phyloP scores from a whole-genome alignment of 1,284 basidiomycete species.

The Melampsora larici-populina region DNA sequence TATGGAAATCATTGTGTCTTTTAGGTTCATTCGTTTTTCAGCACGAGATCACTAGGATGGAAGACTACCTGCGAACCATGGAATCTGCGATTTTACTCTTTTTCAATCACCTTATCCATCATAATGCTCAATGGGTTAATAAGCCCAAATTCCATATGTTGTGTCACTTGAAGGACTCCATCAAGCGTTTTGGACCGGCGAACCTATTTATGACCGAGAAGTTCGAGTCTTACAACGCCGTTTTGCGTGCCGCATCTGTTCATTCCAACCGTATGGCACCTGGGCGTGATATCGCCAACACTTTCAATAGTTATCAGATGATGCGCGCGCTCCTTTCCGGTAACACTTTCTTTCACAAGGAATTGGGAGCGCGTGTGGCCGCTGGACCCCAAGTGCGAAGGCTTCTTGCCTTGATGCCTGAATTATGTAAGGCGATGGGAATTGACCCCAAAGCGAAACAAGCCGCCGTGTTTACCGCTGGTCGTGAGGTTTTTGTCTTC shows the following conservation, averaged over 20 bases:
- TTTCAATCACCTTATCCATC: not conserved
- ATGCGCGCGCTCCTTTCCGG: not conserved
- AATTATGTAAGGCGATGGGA: too few relatives aligned
- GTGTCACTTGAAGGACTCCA: conserved; percentile 47
- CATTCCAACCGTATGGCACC: not conserved
- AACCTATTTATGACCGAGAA: conserved; percentile 2
- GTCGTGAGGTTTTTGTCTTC: too few relatives aligned
- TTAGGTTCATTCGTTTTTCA: conserved; percentile 48
- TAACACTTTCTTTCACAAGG: not conserved
- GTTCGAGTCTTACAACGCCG: conserved; percentile 16
- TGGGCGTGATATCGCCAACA: too few relatives aligned
- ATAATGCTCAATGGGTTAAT: conserved; percentile 53
- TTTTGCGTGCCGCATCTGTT: not conserved
- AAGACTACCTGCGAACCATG: conserved; percentile 47
- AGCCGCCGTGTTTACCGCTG: too few relatives aligned
- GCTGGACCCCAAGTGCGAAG: too few relatives aligned
- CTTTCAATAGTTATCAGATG: not conserved
- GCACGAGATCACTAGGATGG: conserved; percentile 53
- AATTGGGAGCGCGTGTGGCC: not conserved
- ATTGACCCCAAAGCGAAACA: too few relatives aligned
- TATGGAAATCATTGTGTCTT: conserved; percentile 53
- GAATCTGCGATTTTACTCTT: not conserved
- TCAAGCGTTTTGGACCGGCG: conserved; percentile 21
- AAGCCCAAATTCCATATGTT: conserved; percentile 55
- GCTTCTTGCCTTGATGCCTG: too few relatives aligned